Conservation (phyloP, 2,329 filamentous ascomycete genomes). For the Cladorrhinum sp. region DNA sequence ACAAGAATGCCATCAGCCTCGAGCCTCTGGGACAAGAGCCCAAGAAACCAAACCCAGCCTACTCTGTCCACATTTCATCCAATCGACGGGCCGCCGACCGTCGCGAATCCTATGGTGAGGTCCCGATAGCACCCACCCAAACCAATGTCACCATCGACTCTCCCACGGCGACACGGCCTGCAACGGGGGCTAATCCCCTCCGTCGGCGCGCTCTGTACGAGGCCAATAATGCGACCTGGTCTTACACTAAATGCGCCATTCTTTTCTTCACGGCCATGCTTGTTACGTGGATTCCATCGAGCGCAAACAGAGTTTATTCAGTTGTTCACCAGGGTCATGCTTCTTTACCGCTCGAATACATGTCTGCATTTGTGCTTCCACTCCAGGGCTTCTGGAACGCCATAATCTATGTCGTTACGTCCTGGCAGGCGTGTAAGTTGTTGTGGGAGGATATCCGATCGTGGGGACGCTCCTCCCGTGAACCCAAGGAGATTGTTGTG, state of each 20-base stretch:
- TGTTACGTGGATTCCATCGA: slow-evolving; percentile 74
- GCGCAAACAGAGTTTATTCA: slow-evolving; percentile 71
- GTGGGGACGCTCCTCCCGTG: slow-evolving; percentile 16
- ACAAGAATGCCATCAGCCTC: slow-evolving; percentile 34
- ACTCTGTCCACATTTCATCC: slow-evolving; percentile 52
- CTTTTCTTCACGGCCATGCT: slow-evolving; percentile 70
- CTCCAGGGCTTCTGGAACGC: slow-evolving; percentile 85
- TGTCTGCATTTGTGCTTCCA: slow-evolving; percentile 71
- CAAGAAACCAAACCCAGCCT: slow-evolving; percentile 32
- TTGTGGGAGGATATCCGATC: slow-evolving; percentile 39
- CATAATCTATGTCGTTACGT: slow-evolving; percentile 70
- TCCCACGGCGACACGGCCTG: slow-evolving; percentile 19
- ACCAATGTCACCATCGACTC: slow-evolving; percentile 22
- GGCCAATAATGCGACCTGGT: slow-evolving; percentile 62
- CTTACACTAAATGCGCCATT: slow-evolving; percentile 67
- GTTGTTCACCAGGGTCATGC: slow-evolving; percentile 54
- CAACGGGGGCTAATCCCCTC: slow-evolving; percentile 26
- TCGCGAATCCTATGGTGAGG: slow-evolving; percentile 28
- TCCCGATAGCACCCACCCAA: slow-evolving; percentile 30
- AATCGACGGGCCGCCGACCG: slow-evolving; percentile 26
- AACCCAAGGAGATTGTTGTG: slow-evolving; percentile 24
- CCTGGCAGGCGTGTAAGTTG: slow-evolving; percentile 59
- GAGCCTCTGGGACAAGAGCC: slow-evolving; percentile 26
- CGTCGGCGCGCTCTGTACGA: slow-evolving; percentile 43
- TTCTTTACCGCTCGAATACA: slow-evolving; percentile 61